A percentile compares a stretch with the other conserved stretches of the same genome.
Evolutionary conservation across 305 asterid species (phyloP).

Genomic region (Ruellia speciosa): DNA sequence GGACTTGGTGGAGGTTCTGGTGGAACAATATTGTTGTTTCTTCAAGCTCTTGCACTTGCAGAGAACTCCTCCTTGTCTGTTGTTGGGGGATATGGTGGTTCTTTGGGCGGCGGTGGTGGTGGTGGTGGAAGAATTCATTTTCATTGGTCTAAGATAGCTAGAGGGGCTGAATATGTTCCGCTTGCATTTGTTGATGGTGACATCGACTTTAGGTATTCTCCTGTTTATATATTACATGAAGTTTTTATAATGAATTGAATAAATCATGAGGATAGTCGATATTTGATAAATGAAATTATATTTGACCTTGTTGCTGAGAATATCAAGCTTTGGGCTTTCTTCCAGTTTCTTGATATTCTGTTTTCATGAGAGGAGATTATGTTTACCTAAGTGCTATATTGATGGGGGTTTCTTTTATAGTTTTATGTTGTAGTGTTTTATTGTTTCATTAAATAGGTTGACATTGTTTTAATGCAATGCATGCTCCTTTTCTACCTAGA

Average conservation of each 20-base stretch:
- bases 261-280: no score
- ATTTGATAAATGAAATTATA: no score
- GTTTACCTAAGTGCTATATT: slow-evolving; percentile 5
- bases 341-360: neutral
- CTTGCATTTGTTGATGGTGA: slow-evolving; percentile 73
- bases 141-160: slow-evolving; percentile 78
- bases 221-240: neutral
- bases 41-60: slow-evolving; percentile 55
- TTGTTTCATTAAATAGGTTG: slow-evolving; percentile 6
- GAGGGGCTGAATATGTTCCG: slow-evolving; percentile 73
- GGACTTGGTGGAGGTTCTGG: slow-evolving; percentile 98
- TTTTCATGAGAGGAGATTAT: slow-evolving; percentile 8
- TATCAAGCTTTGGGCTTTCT: neutral
- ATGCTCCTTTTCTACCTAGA: neutral
- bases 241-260: no score
- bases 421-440: neutral
- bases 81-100: slow-evolving; percentile 81
- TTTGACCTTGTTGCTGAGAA: neutral
- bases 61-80: slow-evolving; percentile 70
- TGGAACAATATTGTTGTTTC: slow-evolving; percentile 82
- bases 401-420: no score
- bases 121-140: slow-evolving; percentile 98
- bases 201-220: slow-evolving; percentile 51
- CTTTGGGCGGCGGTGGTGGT: slow-evolving; percentile 90
- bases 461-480: slow-evolving; percentile 1